These are phyloP conservation scores for Salix purpurea DNA, from an alignment of 345 rosid species.

Conservation along the genomic window DNA sequence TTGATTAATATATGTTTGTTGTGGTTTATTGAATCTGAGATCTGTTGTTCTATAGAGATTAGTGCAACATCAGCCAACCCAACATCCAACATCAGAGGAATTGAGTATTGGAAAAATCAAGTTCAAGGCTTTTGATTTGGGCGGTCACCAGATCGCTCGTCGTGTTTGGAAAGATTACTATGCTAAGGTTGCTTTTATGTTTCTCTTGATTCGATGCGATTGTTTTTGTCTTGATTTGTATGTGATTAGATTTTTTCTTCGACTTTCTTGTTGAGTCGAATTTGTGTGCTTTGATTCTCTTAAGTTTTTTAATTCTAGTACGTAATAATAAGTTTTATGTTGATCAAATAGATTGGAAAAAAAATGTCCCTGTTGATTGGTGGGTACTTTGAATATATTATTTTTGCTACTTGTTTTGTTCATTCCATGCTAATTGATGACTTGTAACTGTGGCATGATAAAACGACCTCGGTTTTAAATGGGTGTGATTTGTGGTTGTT, in stretches of 20 bases:
- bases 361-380: not conserved
- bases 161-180: conserved; percentile 81
- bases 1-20: not conserved
- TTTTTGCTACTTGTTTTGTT: not conserved
- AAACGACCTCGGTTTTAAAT: not conserved
- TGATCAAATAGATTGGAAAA: not conserved
- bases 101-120: conserved; percentile 72
- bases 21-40: conserved; percentile 9
- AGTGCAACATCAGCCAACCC: conserved; percentile 75
- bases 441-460: not conserved
- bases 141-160: conserved; percentile 78
- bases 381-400: not conserved
- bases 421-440: not conserved
- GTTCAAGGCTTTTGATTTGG: conserved; percentile 83
- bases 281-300: not conserved
- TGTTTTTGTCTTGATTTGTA: not conserved
- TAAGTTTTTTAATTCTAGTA: not conserved
- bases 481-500: not conserved
- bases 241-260: not conserved
- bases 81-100: conserved; percentile 77
- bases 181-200: conserved; percentile 42
- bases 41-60: conserved; percentile 43
- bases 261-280: not conserved
- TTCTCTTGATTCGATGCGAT: not conserved
- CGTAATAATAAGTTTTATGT: not conserved